Evolutionary conservation across 2,329 filamentous ascomycete species (phyloP), one percentile per base, ranked within the genome.

Genomic region (Thermomyces lanuginosus): DNA sequence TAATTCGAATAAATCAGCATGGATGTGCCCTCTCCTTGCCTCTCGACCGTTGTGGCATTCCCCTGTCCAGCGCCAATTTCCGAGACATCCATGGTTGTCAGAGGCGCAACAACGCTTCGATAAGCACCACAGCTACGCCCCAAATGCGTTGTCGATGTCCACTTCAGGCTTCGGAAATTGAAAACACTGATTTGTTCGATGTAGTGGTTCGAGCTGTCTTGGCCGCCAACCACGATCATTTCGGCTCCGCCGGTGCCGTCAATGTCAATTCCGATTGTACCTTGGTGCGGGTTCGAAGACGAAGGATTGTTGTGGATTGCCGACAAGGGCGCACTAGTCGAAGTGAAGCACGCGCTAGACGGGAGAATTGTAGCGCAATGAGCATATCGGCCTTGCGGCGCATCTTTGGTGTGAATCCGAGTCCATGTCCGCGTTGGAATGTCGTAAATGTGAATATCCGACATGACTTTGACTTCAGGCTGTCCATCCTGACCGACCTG

Each of bases 1-100:
- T 98, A 98, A 49, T 98, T 98, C 13, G 86, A 95, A 52, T 98
- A 98, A 23, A 98, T 91, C 35, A 98, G 66, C 83, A 95, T 93
- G 3, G 70, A 63, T 5, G 66, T 63, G 9, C 65, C 67, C 13
- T 51, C 40, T 15, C 38, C 40, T 27, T 43, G 44, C 15, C 34
- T 39, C 21, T 42, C 40, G 26, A 41, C 45, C 18, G 36, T 38
- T n/a, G n/a, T n/a, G n/a, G n/a, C n/a, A n/a, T n/a, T n/a, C n/a
- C n/a, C n/a, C 3, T 44, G 49, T 26, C 44, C 51, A 31, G 36
- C 56, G 11, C 60, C 60, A 28, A 63, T 53, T 25, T 52, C 52
- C n/a, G 46, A 56, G 26, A 53, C 54, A 31, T 45, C 51, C 42
- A 57, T 54, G 14, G 54, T 55, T 16, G 53, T 51, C 33, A 98